Evolutionary conservation across 495 filamentous ascomycete genomes (phyloP).

Genomic region (Diplogelasinospora grovesii): DNA sequence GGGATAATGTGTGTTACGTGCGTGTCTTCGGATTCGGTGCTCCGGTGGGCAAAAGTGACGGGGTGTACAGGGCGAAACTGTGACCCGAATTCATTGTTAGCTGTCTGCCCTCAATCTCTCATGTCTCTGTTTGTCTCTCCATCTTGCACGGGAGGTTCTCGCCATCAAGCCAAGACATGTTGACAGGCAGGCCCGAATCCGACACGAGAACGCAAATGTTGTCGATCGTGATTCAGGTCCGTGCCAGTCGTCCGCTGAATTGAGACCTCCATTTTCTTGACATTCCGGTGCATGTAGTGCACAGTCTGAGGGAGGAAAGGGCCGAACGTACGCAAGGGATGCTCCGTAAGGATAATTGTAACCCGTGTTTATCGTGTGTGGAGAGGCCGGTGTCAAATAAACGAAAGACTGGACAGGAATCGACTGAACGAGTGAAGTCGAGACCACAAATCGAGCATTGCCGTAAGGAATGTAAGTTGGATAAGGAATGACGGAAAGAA

Average conservation of each 20-base stretch:
- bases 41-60: constrained; percentile 1
- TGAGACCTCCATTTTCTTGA: too few relatives aligned
- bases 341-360: constrained; percentile 5
- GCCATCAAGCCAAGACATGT: too few relatives aligned
- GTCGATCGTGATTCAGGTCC: too few relatives aligned
- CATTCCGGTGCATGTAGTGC: too few relatives aligned
- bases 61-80: background rate
- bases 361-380: too few relatives aligned
- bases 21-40: constrained; percentile 5
- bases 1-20: constrained; percentile 1
- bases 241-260: too few relatives aligned
- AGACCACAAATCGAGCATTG: constrained; percentile 21
- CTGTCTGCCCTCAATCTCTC: too few relatives aligned
- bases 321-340: constrained; percentile 25
- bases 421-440: constrained; percentile 81
- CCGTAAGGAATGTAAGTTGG: constrained; percentile 24
- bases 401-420: constrained; percentile 45
- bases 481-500: constrained; percentile 17
- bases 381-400: constrained; percentile 28
- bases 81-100: too few relatives aligned
- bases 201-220: too few relatives aligned
- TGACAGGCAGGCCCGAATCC: too few relatives aligned
- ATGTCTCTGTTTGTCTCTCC: too few relatives aligned
- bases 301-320: background rate
- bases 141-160: too few relatives aligned